phyloP scores from a whole-genome alignment of 345 rosid species.

The Dimocarpus longan region DNA sequence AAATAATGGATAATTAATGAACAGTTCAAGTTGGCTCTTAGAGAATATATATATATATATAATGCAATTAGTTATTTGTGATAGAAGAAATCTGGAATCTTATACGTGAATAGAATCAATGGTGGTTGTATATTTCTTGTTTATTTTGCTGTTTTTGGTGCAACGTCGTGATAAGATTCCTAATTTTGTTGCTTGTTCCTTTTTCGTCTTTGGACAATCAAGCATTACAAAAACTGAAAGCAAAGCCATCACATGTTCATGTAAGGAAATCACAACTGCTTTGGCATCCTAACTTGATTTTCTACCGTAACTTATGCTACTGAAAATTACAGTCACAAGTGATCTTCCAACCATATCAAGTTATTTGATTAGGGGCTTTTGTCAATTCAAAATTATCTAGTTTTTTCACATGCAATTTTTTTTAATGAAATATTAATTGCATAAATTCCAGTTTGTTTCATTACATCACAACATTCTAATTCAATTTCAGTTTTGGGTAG shows the following conservation, averaged over 20 bases:
- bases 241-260: neutral
- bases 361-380: too few species aligned
- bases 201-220: neutral
- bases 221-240: neutral
- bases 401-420: too few species aligned
- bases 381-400: too few species aligned
- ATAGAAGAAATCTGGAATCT: conserved; percentile 8
- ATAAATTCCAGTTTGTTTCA: too few species aligned
- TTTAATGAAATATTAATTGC: too few species aligned
- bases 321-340: too few species aligned
- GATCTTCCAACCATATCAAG: too few species aligned
- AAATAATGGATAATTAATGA: neutral
- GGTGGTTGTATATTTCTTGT: neutral
- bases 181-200: neutral
- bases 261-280: neutral
- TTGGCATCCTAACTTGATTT: neutral
- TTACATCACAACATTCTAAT: too few species aligned
- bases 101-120: neutral
- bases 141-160: neutral
- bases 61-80: neutral
- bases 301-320: neutral
- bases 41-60: neutral
- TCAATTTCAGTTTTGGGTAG: too few species aligned
- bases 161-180: conserved; percentile 4
- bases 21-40: neutral